Evolutionary conservation across 345 rosid species (phyloP).

Genomic region (Linum lewisii): DNA sequence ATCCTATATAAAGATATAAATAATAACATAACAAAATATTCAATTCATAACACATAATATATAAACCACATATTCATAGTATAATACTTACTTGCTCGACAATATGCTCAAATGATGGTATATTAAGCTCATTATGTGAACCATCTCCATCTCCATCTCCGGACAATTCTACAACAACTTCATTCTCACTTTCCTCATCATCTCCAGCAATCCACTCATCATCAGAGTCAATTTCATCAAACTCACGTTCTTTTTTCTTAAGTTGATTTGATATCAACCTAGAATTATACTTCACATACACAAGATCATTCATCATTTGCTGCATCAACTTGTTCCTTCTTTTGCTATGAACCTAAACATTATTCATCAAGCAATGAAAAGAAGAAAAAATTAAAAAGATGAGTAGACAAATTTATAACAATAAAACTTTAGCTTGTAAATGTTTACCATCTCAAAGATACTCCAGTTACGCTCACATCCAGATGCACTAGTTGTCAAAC

Average conservation of each 20-base stretch:
- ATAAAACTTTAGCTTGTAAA: no score
- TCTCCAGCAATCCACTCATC: background rate
- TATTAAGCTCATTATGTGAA: no score
- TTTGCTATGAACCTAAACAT: background rate
- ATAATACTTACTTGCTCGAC: no score
- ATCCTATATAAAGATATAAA: no score
- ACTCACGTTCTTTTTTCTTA: no score
- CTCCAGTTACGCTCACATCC: background rate
- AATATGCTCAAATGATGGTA: no score
- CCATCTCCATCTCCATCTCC: no score
- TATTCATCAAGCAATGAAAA: background rate
- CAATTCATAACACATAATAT: no score
- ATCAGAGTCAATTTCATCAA: background rate
- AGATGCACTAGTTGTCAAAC: background rate
- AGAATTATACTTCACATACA: background rate
- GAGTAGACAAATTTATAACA: background rate
- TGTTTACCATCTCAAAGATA: constrained; percentile 2
- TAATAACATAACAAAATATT: no score
- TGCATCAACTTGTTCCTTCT: background rate
- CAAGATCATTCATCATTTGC: background rate
- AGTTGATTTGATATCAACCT: background rate
- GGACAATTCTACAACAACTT: no score
- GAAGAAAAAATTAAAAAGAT: background rate
- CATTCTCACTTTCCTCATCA: background rate
- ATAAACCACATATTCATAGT: no score